Percentiles rank a stretch among this genome's conserved stretches.
Conservation (phyloP, 352 stramenopile species). For the Blastocystis sp. region DNA sequence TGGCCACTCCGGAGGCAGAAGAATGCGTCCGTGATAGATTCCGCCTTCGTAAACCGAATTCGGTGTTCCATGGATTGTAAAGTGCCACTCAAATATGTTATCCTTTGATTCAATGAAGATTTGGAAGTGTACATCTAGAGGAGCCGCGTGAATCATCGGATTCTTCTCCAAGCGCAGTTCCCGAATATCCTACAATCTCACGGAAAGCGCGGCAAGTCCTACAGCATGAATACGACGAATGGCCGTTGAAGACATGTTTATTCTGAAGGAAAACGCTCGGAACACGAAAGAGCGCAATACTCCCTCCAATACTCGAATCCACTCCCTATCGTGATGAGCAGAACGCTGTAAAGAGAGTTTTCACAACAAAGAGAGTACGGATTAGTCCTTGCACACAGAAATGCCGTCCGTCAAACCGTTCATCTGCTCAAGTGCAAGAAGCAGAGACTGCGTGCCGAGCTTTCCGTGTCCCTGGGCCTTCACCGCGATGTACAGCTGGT, state of each 20-base stretch:
- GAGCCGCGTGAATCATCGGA: constrained; percentile 49
- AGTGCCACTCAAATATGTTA: constrained; percentile 74
- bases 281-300: too few relatives aligned
- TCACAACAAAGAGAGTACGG: too few relatives aligned
- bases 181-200: constrained; percentile 57
- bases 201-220: background rate
- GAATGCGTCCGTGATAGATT: constrained; percentile 73
- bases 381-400: constrained; percentile 42
- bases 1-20: constrained; percentile 72
- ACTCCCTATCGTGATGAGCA: too few relatives aligned
- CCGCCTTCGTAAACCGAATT: constrained; percentile 72
- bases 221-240: constrained; percentile 61
- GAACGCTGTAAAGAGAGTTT: too few relatives aligned
- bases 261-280: background rate
- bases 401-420: constrained; percentile 75
- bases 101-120: constrained; percentile 44
- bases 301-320: too few relatives aligned
- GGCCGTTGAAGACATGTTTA: constrained; percentile 34
- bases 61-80: constrained; percentile 72
- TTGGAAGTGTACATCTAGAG: constrained; percentile 1
- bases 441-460: constrained; percentile 81
- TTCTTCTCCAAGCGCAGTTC: constrained; percentile 56
- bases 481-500: constrained; percentile 83
- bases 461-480: constrained; percentile 79
- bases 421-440: constrained; percentile 82